Percentiles rank a stretch among this genome's conserved stretches.
Conservation (phyloP, 495 filamentous ascomycete genomes). For the Tuber microsphaerosporum region DNA sequence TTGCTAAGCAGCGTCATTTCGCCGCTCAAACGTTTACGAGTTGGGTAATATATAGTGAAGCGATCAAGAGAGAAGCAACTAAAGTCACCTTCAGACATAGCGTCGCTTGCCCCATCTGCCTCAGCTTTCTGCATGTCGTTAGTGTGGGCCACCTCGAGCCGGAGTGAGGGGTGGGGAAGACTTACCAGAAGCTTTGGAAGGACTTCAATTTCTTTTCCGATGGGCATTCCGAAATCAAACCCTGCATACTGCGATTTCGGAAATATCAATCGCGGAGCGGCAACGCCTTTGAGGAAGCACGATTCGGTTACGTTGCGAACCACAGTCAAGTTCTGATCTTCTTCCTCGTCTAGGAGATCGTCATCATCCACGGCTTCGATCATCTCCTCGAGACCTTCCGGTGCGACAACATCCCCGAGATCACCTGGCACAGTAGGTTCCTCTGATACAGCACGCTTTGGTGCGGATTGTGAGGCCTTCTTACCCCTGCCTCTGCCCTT, state of each 20-base stretch:
- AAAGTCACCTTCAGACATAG: slow-evolving; percentile 29
- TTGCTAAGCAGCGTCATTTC: slow-evolving; percentile 53
- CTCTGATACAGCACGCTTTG: not conserved
- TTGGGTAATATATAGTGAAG: slow-evolving; percentile 50
- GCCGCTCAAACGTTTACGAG: slow-evolving; percentile 40
- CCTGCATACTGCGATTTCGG: slow-evolving; percentile 44
- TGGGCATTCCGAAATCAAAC: slow-evolving; percentile 33
- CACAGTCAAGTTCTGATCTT: not conserved
- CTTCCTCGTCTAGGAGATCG: not conserved
- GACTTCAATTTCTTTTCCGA: slow-evolving; percentile 36
- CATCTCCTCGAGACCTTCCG: slow-evolving; percentile 6
- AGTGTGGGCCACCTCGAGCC: not conserved
- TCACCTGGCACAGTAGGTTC: not conserved
- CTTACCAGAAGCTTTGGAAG: slow-evolving; percentile 39
- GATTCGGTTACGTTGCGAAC: not conserved
- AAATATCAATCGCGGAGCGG: slow-evolving; percentile 32
- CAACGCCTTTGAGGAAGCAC: not conserved
- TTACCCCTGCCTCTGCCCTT: no score
- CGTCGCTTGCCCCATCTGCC: not conserved
- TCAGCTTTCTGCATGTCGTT: slow-evolving; percentile 1
- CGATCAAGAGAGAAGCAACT: slow-evolving; percentile 48
- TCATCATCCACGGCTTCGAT: not conserved
- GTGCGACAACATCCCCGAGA: not conserved
- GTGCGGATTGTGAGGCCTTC: no score
- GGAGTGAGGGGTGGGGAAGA: not conserved